Conservation (phyloP, 805 yeast genomes). For the Teunomyces pallodes region DNA sequence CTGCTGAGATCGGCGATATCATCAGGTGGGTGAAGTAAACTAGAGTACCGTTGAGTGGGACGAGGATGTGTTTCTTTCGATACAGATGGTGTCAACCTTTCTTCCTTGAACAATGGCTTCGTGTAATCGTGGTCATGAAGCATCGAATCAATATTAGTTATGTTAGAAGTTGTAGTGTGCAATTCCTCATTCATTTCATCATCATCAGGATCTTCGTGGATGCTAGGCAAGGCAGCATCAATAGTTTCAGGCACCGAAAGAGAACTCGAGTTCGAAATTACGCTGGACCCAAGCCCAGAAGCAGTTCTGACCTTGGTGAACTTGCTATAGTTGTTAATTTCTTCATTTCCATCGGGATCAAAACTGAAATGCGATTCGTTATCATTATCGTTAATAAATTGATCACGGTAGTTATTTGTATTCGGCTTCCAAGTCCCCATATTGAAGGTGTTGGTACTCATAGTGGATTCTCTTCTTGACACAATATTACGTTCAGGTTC, state of each 20-base stretch:
- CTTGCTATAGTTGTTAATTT: conserved; percentile 23
- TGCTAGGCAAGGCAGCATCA: conserved; percentile 37
- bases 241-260: conserved; percentile 42
- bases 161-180: neutral
- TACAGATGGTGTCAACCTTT: conserved; percentile 21
- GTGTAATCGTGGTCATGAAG: conserved; percentile 20
- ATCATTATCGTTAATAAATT: conserved; percentile 44
- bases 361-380: conserved; percentile 34
- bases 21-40: conserved; percentile 17
- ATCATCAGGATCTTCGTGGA: conserved; percentile 28
- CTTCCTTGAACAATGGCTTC: conserved; percentile 24
- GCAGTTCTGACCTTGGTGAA: conserved; percentile 29
- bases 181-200: conserved; percentile 12
- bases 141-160: conserved; percentile 21
- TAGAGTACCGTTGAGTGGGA: conserved; percentile 21
- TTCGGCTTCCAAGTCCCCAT: conserved; percentile 62
- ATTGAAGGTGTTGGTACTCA: conserved; percentile 33
- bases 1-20: neutral
- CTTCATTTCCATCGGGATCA: conserved; percentile 17
- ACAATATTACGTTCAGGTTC: neutral
- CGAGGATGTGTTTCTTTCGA: conserved; percentile 8
- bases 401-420: conserved; percentile 48
- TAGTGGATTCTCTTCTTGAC: conserved; percentile 32
- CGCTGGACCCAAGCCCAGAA: conserved; percentile 15
- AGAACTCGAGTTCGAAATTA: conserved; percentile 21